Base-by-base conservation (phyloP, 768 basidiomycete genomes). In the Agrocybe pediades region DNA sequence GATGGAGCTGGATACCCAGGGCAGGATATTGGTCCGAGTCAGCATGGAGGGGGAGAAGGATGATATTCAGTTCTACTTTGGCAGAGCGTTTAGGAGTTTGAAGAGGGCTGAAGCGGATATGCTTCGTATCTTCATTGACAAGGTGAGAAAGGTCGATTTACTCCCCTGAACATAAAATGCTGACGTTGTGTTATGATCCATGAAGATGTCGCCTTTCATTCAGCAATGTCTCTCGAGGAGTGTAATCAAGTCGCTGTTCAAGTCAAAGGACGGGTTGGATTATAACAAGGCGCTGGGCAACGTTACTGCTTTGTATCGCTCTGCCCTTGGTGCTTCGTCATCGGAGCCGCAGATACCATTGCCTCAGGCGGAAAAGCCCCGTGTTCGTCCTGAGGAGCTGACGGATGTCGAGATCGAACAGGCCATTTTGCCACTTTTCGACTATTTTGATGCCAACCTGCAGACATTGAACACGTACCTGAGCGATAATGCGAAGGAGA, bases 31-130 rank as follows among this genome's bases (percentile, higher is more conserved):
- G 30, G 75, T 97, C 26, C 83, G 97, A 17, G 82, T 98, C 53
- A 95, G 93, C 65, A 97, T 98, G 95, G 97, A 99, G 65, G 95
- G 95, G 49, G 97, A 98, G 79, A 95, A 96, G 71, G 95, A 97
- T 62, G 97, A 99, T 67, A 92, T 94, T 7, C 91, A 91, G 61
- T 99, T 97, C 76, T 95, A 90, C 77, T 99, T 98, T 64, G 97
- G 97, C 23, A 82, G 95, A 26, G 96, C 88, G 2, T 99, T 99
- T 80, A 80, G 96, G 42, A 92, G 87, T 33, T 68, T 99, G 60
- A 98, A 98, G 72, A 78, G 95, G 26, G 92, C 94, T 0, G 94
- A 98, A 66, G 86, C 82, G 20, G 96, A 99, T 64, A 98, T 99
- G 96, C 83, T 95, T 49, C 81, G 95, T 9, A 90, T 90, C 29